Evolutionary conservation across 768 basidiomycete genomes (phyloP).

Genomic region (Porphyrellus cyaneotinctus): DNA sequence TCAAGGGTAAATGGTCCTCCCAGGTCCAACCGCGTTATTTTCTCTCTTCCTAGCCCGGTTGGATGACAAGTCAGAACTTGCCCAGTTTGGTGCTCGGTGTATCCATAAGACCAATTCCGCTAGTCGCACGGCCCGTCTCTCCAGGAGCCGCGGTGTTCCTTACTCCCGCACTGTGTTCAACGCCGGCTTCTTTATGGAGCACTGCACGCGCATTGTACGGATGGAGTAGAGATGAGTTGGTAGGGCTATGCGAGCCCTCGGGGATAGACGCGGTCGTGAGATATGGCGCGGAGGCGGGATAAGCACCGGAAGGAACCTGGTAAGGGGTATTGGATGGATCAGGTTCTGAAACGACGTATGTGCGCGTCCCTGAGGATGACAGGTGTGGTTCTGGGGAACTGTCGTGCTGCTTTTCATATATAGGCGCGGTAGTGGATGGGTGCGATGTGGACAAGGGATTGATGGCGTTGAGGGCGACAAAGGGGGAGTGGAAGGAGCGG

Average conservation of each 20-base stretch:
- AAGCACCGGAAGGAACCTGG: conserved; percentile 69
- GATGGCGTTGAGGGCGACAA: conserved; percentile 45
- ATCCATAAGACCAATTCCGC: conserved; percentile 44
- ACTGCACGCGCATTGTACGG: conserved; percentile 37
- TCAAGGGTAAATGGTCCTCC: conserved; percentile 1
- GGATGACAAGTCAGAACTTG: conserved; percentile 42
- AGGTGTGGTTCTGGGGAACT: conserved; percentile 45
- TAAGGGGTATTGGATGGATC: conserved; percentile 59
- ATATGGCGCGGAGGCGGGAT: conserved; percentile 48
- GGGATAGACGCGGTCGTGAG: conserved; percentile 39
- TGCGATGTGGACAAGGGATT: conserved; percentile 32
- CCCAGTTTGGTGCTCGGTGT: conserved; percentile 35
- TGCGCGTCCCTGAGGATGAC: conserved; percentile 46
- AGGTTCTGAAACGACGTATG: conserved; percentile 72
- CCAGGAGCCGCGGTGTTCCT: conserved; percentile 42
- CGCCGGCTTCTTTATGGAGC: conserved; percentile 40
- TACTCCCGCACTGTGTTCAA: conserved; percentile 47
- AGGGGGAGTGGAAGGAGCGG: conserved; percentile 66
- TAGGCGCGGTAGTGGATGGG: conserved; percentile 26
- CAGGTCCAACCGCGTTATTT: conserved; percentile 25
- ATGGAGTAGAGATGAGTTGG: conserved; percentile 41
- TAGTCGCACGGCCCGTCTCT: conserved; percentile 40
- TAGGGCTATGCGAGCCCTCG: conserved; percentile 40
- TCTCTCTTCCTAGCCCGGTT: conserved; percentile 45
- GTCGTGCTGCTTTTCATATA: conserved; percentile 64